Base-by-base conservation (phyloP, 352 stramenopile genomes). In the Globisporangium apiculatum region DNA sequence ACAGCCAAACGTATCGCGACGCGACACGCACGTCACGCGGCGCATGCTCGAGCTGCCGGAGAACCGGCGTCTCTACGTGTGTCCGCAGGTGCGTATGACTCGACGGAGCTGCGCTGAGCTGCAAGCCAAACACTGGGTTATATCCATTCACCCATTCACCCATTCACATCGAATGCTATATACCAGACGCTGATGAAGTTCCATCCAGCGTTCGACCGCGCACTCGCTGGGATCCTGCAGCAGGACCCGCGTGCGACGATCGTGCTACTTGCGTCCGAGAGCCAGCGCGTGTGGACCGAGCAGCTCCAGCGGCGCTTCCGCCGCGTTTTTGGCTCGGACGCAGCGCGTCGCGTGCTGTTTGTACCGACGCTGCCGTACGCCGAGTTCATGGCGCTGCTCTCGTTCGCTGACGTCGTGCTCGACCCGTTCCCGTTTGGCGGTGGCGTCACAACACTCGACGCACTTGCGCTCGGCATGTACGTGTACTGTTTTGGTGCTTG, bases 401-500 rank as follows among this genome's bases (percentile, higher is more conserved):
- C 70, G 9, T 57, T 65, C 7, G 69, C 78, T 3, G 83, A 92
- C 57, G 83, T 96, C 18, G 60, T 91, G 8, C 62, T 96, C 7
- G 86, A 96, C 55, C 78, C 85, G 40, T 94, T 91, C 47, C 83
- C 85, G 35, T 95, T 94, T 38, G 87, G 85, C 35, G 84, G 87
- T 12, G 85, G 87, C 35, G 83, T 96, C 40, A 95, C 85, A 5
- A 87, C 79, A 7, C 74, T 96, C 36, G 87, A 96, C 40, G 78
- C 82, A 2, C 71, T 96, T 57, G 71, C 83, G 17, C 74, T 89
- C 51, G 84, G 84, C 59, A 79, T 84, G 71, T 87, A 77, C 53
- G 80, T 62, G 7, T 36, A 5, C 24, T 31, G 24, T 3, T 31
- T 31, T 31, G 24, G 24, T 31, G 24, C 2, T 31, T 31, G 24